phyloP scores from a whole-genome alignment of 2,329 filamentous ascomycete genomes.

The Huntiella savannae region DNA sequence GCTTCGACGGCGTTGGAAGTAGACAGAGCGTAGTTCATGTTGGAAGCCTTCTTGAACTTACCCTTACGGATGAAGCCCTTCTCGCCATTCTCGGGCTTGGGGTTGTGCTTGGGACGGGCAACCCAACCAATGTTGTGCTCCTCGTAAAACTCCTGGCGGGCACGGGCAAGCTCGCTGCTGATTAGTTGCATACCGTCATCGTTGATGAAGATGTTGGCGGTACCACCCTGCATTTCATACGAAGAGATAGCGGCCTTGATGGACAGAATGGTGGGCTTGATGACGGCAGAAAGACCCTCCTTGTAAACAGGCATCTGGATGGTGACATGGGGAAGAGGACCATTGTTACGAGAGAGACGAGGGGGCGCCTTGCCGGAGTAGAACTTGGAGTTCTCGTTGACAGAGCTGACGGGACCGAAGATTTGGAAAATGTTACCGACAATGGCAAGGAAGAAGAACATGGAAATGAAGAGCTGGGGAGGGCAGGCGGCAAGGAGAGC shows the following conservation, averaged over 20 bases:
- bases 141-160: constrained; percentile 31
- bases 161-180: constrained; percentile 22
- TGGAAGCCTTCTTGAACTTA: constrained; percentile 47
- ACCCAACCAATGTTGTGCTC: constrained; percentile 40
- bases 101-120: constrained; percentile 31
- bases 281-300: constrained; percentile 21
- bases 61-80: constrained; percentile 33
- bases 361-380: constrained; percentile 23
- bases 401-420: constrained; percentile 27
- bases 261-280: constrained; percentile 29
- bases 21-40: constrained; percentile 48
- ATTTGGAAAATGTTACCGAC: constrained; percentile 24
- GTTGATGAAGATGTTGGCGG: constrained; percentile 38
- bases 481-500: constrained; percentile 32
- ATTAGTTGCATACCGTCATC: constrained; percentile 43
- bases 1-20: constrained; percentile 44
- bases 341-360: constrained; percentile 18
- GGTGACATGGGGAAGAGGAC: constrained; percentile 23
- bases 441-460: constrained; percentile 29
- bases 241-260: constrained; percentile 30
- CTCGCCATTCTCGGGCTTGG: constrained; percentile 26
- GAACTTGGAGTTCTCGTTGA: constrained; percentile 25
- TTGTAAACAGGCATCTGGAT: constrained; percentile 28
- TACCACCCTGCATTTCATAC: constrained; percentile 28
- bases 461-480: constrained; percentile 37